A percentile compares a stretch with the other conserved stretches of the same genome.
These are phyloP conservation scores for Teunomyces funiuensis DNA, from an alignment of 805 yeast species.

Conservation along the genomic window DNA sequence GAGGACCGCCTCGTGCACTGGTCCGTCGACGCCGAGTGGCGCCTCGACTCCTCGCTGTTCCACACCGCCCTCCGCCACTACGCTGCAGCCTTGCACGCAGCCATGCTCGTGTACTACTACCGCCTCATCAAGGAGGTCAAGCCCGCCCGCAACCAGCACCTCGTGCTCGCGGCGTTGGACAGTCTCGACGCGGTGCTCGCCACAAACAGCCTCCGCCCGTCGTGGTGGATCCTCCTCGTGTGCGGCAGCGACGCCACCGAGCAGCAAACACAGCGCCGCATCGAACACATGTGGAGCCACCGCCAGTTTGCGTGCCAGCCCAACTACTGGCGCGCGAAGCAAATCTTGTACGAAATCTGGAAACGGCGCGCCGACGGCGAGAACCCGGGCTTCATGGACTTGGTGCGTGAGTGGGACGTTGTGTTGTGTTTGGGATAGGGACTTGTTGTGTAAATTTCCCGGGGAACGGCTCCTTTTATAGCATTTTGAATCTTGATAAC, in stretches of 20 bases:
- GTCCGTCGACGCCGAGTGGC: constrained; percentile 44
- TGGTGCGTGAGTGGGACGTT: constrained; percentile 55
- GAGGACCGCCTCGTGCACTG: constrained; percentile 51
- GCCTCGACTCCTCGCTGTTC: constrained; percentile 24
- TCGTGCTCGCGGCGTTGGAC: constrained; percentile 6
- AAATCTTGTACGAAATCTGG: constrained; percentile 53
- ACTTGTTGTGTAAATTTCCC: too few relatives aligned
- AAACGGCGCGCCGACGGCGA: constrained; percentile 39
- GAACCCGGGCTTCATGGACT: constrained; percentile 49
- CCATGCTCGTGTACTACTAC: constrained; percentile 44
- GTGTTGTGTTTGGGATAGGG: constrained; percentile 34
- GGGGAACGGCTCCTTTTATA: too few relatives aligned
- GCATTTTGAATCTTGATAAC: too few relatives aligned
- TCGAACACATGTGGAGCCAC: constrained; percentile 33
- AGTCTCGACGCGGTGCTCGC: background rate
- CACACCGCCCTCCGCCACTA: constrained; percentile 44
- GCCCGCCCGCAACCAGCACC: constrained; percentile 2
- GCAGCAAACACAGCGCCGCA: constrained; percentile 27
- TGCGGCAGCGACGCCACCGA: constrained; percentile 39
- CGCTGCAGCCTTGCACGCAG: constrained; percentile 40
- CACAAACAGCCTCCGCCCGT: constrained; percentile 29
- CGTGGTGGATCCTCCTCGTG: constrained; percentile 50
- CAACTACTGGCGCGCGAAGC: constrained; percentile 57
- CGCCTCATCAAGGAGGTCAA: constrained; percentile 43
- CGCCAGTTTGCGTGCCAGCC: constrained; percentile 19